These are phyloP conservation scores for Sordariomycetes sp. DNA, from an alignment of 2,329 filamentous ascomycete genomes.

Conservation along the genomic window DNA sequence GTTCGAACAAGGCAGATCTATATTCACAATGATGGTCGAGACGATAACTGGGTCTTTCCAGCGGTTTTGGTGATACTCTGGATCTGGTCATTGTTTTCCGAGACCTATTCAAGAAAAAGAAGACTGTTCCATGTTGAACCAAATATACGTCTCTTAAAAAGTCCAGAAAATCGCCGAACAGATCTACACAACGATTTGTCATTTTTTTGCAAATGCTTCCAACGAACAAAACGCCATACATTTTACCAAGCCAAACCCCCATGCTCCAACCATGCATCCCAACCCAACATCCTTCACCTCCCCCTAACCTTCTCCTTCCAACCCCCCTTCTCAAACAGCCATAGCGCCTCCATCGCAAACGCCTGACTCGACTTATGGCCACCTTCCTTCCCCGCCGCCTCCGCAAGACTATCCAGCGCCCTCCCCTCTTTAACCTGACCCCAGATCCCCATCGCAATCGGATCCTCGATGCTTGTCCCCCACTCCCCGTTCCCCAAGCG, in stretches of 20 bases:
- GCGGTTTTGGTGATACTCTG: too few relatives aligned
- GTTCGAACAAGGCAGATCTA: too few relatives aligned
- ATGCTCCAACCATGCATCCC: background rate
- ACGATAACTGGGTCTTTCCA: too few relatives aligned
- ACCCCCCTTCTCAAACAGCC: slow-evolving; percentile 64
- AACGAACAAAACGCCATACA: background rate
- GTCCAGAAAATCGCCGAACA: too few relatives aligned
- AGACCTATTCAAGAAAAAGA: too few relatives aligned
- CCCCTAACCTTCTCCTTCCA: slow-evolving; percentile 52
- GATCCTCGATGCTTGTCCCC: slow-evolving; percentile 43
- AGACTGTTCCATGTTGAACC: too few relatives aligned
- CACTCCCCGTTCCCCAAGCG: slow-evolving; percentile 62
- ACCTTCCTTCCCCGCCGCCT: slow-evolving; percentile 56
- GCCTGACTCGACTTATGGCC: slow-evolving; percentile 70
- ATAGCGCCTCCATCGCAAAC: slow-evolving; percentile 80
- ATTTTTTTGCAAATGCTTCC: background rate
- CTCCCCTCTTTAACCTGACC: slow-evolving; percentile 60
- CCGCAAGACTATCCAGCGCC: slow-evolving; percentile 63
- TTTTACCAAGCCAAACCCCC: background rate
- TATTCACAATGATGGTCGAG: too few relatives aligned
- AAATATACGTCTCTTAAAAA: too few relatives aligned
- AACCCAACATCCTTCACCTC: slow-evolving; percentile 16
- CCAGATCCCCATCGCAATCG: slow-evolving; percentile 73
- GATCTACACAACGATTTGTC: too few relatives aligned
- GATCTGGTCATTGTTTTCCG: too few relatives aligned